phyloP scores from a whole-genome alignment of 306 rosid species.

The Rubus parviflorus region DNA sequence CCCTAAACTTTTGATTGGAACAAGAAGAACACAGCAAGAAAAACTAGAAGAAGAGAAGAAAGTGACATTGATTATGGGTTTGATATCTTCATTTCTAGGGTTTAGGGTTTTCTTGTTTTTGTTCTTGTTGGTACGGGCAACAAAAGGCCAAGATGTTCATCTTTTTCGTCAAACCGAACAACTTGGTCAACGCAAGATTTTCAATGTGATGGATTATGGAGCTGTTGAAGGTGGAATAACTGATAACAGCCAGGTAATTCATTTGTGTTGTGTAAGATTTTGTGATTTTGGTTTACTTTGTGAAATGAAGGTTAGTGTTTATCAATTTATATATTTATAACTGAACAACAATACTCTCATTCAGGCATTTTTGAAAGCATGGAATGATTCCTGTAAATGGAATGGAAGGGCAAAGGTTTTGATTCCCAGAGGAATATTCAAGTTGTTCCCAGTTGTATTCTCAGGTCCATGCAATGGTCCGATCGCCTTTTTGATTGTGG shows the following conservation, averaged over 20 bases:
- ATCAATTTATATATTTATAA: neutral
- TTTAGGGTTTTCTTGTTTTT: neutral
- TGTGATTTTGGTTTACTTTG: neutral
- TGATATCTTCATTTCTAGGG: neutral
- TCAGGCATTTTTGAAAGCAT: slow-evolving; percentile 42
- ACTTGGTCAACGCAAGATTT: slow-evolving; percentile 7
- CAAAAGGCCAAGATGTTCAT: neutral
- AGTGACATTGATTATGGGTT: neutral
- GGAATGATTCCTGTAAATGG: slow-evolving; percentile 43
- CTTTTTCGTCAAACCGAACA: neutral
- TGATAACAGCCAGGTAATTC: slow-evolving; percentile 32
- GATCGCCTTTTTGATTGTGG: slow-evolving; percentile 35
- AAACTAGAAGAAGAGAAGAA: neutral
- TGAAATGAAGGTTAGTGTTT: neutral
- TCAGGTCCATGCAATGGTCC: slow-evolving; percentile 54
- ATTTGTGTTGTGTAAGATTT: neutral
- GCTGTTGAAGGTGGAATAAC: slow-evolving; percentile 29
- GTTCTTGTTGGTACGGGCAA: slow-evolving; percentile 20
- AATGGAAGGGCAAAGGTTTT: slow-evolving; percentile 31
- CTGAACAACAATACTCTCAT: neutral
- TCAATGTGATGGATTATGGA: slow-evolving; percentile 35
- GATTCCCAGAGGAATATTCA: slow-evolving; percentile 47
- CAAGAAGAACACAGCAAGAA: neutral
- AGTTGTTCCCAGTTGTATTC: slow-evolving; percentile 34
- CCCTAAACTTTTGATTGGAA: neutral